phyloP scores from a whole-genome alignment of 805 yeast genomes.

The Saturnispora besseyi region DNA sequence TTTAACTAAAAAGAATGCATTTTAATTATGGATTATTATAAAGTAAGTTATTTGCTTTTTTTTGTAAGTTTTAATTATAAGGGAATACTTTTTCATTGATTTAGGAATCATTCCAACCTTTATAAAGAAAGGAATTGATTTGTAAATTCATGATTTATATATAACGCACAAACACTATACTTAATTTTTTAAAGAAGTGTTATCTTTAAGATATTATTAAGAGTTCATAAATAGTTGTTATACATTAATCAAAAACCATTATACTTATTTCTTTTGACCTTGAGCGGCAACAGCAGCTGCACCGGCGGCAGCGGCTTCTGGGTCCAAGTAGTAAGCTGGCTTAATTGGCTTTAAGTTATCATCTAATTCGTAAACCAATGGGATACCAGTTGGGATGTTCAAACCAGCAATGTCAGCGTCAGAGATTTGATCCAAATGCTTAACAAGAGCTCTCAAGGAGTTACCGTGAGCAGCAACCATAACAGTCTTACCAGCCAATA shows the following conservation, averaged over 20 bases:
- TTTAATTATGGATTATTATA: conserved; percentile 11
- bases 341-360: conserved; percentile 78
- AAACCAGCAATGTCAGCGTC: conserved; percentile 88
- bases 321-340: conserved; percentile 94
- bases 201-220: background rate
- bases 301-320: conserved; percentile 99
- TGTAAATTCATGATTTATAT: too few relatives aligned
- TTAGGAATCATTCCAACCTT: too few relatives aligned
- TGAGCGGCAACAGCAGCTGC: conserved; percentile 99
- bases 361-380: conserved; percentile 93
- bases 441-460: conserved; percentile 93
- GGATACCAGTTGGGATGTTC: conserved; percentile 98
- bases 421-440: conserved; percentile 89
- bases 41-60: background rate
- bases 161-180: too few relatives aligned
- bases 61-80: too few relatives aligned
- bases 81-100: too few relatives aligned
- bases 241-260: background rate
- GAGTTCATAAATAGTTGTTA: background rate
- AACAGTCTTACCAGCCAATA: conserved; percentile 82
- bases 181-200: background rate
- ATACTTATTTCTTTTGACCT: conserved; percentile 56
- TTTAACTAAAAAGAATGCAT: conserved; percentile 65
- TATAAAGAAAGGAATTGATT: too few relatives aligned
- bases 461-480: conserved; percentile 96